Evolutionary conservation across 139 green algal genomes (phyloP), one percentile per base, ranked within the genome.

Genomic region (Chlorella sorokiniana): DNA sequence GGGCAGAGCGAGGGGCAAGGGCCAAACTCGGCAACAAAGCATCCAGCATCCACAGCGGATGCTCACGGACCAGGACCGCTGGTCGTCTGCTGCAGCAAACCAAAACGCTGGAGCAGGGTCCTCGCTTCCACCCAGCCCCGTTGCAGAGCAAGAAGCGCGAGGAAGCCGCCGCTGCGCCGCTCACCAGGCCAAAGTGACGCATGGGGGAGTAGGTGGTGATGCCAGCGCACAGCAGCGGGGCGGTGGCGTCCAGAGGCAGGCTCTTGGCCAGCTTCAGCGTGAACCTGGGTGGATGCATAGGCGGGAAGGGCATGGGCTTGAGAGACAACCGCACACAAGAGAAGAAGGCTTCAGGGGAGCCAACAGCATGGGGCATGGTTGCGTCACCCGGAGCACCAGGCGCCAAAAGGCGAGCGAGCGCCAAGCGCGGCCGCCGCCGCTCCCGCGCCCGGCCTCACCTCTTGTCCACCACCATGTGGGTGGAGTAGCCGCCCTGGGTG

Each of bases 171-270:
- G 16, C 48, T 25, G 48, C 48, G 16, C 33, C 20, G 1, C 69
- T 59, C 63, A 75, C 62, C 62, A 95, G 79, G 44, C 89, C 90
- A n/a, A 91, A 94, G 86, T 91, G 71, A 65, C 85, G 88, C 67
- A 95, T 80, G 4, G 94, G 93, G 2, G 78, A 87, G 83, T 91
- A 94, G 33, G 88, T 88, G 42, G 92, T 95, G 86, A 95, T 94
- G 52, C 92, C 94, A 0, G 94, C 72, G 48, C 94, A 97, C 79
- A 97, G 89, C 82, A 97, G 90, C 18, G 94, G 94, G 4, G 93
- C 94, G 5, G 84, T 74, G 4, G 54, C 83, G 4, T 85, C 89
- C 64, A 96, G 81, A 10, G 75, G 56, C 41, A 97, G 76, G 77
- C 83, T 93, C 42, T 91, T 86, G 25, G 92, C 90, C 4, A 97